A percentile compares a stretch with the other conserved stretches of the same genome.
Evolutionary conservation across 805 yeast species (phyloP).

Genomic region (Soucietia sequanensis): DNA sequence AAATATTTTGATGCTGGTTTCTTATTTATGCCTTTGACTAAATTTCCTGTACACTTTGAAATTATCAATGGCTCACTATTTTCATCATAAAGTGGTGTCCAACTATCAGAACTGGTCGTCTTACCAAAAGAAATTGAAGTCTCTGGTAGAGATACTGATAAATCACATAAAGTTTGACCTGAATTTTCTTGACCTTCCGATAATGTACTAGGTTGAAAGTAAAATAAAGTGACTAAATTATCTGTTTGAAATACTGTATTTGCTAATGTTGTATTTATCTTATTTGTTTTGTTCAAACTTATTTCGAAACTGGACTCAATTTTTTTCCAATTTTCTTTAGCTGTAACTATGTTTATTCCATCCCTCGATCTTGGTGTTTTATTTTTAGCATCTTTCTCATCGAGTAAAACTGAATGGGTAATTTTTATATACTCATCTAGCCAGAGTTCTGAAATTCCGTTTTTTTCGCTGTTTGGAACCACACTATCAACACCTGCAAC

Average conservation of each 20-base stretch:
- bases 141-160: constrained; percentile 22
- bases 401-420: constrained; percentile 15
- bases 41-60: constrained; percentile 54
- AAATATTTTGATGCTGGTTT: constrained; percentile 57
- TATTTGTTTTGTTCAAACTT: constrained; percentile 9
- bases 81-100: constrained; percentile 30
- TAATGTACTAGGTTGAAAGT: constrained; percentile 20
- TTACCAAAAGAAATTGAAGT: not conserved
- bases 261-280: constrained; percentile 29
- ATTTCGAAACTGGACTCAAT: constrained; percentile 24
- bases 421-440: constrained; percentile 22
- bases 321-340: constrained; percentile 38
- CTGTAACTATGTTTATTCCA: constrained; percentile 33
- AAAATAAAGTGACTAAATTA: constrained; percentile 34
- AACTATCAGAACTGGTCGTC: constrained; percentile 20
- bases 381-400: constrained; percentile 22
- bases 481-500: constrained; percentile 43
- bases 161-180: constrained; percentile 30
- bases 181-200: constrained; percentile 11
- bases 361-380: constrained; percentile 28
- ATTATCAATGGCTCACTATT: constrained; percentile 32
- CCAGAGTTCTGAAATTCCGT: constrained; percentile 43
- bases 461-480: constrained; percentile 27
- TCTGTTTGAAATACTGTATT: constrained; percentile 40
- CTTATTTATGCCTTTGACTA: constrained; percentile 55